A percentile compares a stretch with the other conserved stretches of the same genome.
Evolutionary conservation across 768 basidiomycete species (phyloP).

Genomic region (Tylopilus intermedius): DNA sequence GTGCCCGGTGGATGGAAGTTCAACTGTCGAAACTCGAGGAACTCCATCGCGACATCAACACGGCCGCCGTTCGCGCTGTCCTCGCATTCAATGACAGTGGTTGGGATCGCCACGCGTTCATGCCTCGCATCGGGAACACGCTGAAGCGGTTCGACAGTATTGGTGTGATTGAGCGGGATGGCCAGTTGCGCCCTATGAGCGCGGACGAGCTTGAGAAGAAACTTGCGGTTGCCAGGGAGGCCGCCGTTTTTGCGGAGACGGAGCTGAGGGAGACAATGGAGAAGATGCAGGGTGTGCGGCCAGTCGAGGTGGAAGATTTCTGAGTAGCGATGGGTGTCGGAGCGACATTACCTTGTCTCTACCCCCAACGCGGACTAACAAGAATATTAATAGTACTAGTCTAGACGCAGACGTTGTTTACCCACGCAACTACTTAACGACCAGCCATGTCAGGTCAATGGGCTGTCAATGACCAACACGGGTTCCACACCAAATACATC

Average conservation of each 20-base stretch:
- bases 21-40: slow-evolving; percentile 86
- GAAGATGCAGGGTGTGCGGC: slow-evolving; percentile 52
- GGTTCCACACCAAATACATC: slow-evolving; percentile 9
- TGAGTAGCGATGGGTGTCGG: slow-evolving; percentile 9
- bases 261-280: slow-evolving; percentile 75
- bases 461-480: slow-evolving; percentile 10
- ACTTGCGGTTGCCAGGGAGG: slow-evolving; percentile 64
- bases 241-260: slow-evolving; percentile 64
- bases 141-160: slow-evolving; percentile 65
- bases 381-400: too few relatives aligned
- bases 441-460: slow-evolving; percentile 15
- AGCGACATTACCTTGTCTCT: too few relatives aligned
- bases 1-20: slow-evolving; percentile 93
- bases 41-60: slow-evolving; percentile 86
- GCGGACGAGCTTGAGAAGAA: slow-evolving; percentile 74
- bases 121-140: slow-evolving; percentile 68
- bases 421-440: background rate
- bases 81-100: slow-evolving; percentile 81
- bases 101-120: slow-evolving; percentile 67
- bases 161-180: slow-evolving; percentile 47
- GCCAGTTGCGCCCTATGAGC: slow-evolving; percentile 46
- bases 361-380: too few relatives aligned
- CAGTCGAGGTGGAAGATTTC: slow-evolving; percentile 37
- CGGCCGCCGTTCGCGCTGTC: slow-evolving; percentile 77
- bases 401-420: background rate